Evolutionary conservation across 2,329 filamentous ascomycete species (phyloP), one percentile per base, ranked within the genome.

Genomic region (Fusarium napiforme): DNA sequence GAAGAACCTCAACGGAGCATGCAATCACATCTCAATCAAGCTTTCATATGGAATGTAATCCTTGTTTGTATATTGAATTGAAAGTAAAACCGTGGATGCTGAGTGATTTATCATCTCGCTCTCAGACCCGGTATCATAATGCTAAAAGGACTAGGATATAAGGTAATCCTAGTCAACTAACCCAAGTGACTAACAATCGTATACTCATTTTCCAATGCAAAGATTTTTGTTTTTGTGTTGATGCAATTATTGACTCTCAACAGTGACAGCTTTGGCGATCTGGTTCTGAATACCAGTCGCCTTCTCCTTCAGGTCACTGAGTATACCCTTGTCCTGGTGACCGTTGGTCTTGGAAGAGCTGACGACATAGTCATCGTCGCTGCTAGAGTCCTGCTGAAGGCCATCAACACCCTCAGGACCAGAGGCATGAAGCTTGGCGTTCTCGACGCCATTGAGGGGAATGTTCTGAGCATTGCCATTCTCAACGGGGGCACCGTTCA

Each of bases 401-500:
- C 74, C 72, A 30, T 76, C 74, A 1, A 76, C 69, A 2, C 74
- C 74, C 64, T 75, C 74, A 0, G 73, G 71, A 0, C 72, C 71
- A 42, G 71, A 75, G 0, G 71, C 68, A 4, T 77, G 75, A 19
- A 64, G 67, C 19, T 67, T 59, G 10, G 63, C 64, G 43, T 74
- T 76, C 47, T 69, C 28, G 2, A 65, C 43, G 2, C 66, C 56
- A 9, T 77, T 71, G 42, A 69, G 37, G 9, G 53, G 18, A 11
- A 73, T 18, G 1, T 57, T 40, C 11, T 68, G 52, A 4, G 61
- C 19, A 6, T 50, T 40, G 3, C 65, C 68, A 21, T 75, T 50
- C 69, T 78, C 77, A 1, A 78, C 71, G 0, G 76, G 74, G 2
- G 63, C 60, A 4, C 76, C 80, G n/a, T 83, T 78, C 16, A 85